Evolutionary conservation across 352 stramenopile species (phyloP).

Genomic region (Halophytophthora polymorphica): DNA sequence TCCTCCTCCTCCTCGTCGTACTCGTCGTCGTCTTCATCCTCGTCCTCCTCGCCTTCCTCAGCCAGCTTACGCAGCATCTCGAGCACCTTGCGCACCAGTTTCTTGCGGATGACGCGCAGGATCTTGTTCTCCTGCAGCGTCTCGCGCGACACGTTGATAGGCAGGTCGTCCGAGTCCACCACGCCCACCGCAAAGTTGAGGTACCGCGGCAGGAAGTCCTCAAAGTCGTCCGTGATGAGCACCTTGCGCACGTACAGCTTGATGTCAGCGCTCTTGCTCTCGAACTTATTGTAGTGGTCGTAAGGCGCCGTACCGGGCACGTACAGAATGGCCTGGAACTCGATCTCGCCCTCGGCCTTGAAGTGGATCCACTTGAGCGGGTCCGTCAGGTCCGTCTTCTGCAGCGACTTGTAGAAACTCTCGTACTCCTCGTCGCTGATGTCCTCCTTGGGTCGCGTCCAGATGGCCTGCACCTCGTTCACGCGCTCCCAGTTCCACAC

Average conservation of each 20-base stretch:
- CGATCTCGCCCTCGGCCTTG: conserved; percentile 98
- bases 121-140: conserved; percentile 99
- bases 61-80: conserved; percentile 97
- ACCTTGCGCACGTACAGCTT: conserved; percentile 99
- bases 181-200: conserved; percentile 99
- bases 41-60: conserved; percentile 85
- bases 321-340: conserved; percentile 99
- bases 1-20: conserved; percentile 48
- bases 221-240: conserved; percentile 97
- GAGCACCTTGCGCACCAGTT: conserved; percentile 98
- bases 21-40: conserved; percentile 53
- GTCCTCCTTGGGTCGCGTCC: conserved; percentile 95
- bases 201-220: conserved; percentile 97
- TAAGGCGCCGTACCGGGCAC: conserved; percentile 87
- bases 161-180: conserved; percentile 98
- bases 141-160: conserved; percentile 99
- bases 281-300: conserved; percentile 90
- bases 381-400: conserved; percentile 86
- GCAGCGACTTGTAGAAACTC: conserved; percentile 97
- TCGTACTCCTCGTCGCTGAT: conserved; percentile 98
- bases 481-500: conserved; percentile 96
- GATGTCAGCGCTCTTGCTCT: conserved; percentile 91
- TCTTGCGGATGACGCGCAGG: conserved; percentile 99
- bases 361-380: conserved; percentile 98
- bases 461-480: conserved; percentile 98